phyloP scores from a whole-genome alignment of 2,329 filamentous ascomycete species.

The Parasarocladium wereldwijsianum region DNA sequence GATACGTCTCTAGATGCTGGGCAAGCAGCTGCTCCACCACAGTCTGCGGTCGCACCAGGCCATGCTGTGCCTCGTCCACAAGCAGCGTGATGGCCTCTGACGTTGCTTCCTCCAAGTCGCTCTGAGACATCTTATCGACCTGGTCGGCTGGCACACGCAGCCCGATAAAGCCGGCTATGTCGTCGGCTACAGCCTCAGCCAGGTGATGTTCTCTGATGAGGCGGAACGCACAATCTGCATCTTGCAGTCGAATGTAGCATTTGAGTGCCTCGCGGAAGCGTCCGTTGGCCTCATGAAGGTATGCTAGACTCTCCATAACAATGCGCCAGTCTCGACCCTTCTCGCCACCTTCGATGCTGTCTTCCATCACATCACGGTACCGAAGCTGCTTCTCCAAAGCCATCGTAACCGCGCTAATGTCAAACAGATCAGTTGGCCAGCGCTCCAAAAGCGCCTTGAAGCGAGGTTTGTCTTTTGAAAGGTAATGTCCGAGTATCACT shows the following conservation, averaged over 20 bases:
- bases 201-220: constrained; percentile 80
- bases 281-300: constrained; percentile 68
- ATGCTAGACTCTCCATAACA: constrained; percentile 74
- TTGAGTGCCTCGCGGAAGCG: constrained; percentile 71
- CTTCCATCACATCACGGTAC: constrained; percentile 58
- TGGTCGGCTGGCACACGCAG: constrained; percentile 67
- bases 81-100: constrained; percentile 74
- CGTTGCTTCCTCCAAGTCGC: constrained; percentile 66
- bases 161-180: constrained; percentile 78
- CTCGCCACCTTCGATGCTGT: constrained; percentile 59
- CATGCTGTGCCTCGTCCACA: constrained; percentile 81
- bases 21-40: constrained; percentile 67
- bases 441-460: constrained; percentile 67
- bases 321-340: constrained; percentile 74
- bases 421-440: constrained; percentile 77
- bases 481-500: constrained; percentile 76
- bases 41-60: constrained; percentile 61
- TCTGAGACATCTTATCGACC: constrained; percentile 45
- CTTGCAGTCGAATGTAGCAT: constrained; percentile 81
- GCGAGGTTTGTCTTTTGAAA: constrained; percentile 58
- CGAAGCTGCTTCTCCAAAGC: constrained; percentile 72
- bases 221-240: constrained; percentile 77
- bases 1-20: constrained; percentile 55
- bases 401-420: constrained; percentile 59
- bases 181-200: constrained; percentile 76